Evolutionary conservation across 164 flowering plant genomes (phyloP), one percentile per base, ranked within the genome.

Genomic region (Stephania cephalantha): DNA sequence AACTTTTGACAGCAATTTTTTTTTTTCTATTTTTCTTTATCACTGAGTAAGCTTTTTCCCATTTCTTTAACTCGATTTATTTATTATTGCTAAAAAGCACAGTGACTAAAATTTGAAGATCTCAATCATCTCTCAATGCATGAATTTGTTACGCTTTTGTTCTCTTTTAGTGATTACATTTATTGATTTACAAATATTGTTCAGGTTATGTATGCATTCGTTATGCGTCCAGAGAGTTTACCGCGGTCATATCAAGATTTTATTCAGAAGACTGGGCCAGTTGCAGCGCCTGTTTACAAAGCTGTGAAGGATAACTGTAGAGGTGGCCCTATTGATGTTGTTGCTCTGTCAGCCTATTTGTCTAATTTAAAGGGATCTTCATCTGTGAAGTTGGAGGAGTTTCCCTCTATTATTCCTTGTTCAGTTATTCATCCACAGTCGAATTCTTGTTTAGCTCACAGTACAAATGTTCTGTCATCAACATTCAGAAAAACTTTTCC

Each of bases 161-260:
- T 58, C 64, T 58, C 20, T 58, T 58, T n/a, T 22, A 35, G 6
- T 73, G 11, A 44, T 63, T 68, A 8, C 66, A 31, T 50, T 66
- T 22, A 58, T 73, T 75, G 20, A 70, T 46, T 17, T 20, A 70
- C 44, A 55, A 44, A 46, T 42, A 72, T 48, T 31, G 68, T 78
- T 68, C 88, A 95, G 99, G 92, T 95, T 71, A 95, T 95, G 99
- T 95, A 95, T 86, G 83, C 94, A 67, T 95, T 95, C 79, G 87
- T 95, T 17, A 95, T 95, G 99, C 98, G 91, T 71, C 99, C 99
- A 75, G 98, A 95, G 85, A 95, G 91, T 87, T 86, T 95, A 87
- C 99, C 99, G 53, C 93, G 91, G 86, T 77, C 98, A 72, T 95
- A 95, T 83, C 90, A 85, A 81, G 93, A 95, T 72, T 95, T 95